A percentile compares a stretch with the other conserved stretches of the same genome.
phyloP scores from a whole-genome alignment of 2,329 filamentous ascomycete genomes.

The Ophiostoma fasciatum region DNA sequence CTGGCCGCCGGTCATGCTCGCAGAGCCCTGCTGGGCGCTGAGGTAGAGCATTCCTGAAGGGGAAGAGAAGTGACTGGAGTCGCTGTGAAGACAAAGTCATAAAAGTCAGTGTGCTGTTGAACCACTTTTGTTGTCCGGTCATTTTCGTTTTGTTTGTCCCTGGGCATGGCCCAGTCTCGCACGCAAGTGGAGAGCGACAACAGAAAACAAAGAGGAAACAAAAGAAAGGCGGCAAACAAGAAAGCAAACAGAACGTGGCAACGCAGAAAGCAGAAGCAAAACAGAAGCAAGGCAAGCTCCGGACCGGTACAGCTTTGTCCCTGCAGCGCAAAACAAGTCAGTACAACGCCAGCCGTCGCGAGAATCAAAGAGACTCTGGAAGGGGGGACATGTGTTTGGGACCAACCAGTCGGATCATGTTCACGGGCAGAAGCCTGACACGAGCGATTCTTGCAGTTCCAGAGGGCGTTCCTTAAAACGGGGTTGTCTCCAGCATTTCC shows the following conservation, averaged over 20 bases:
- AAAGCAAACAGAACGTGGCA: slow-evolving; percentile 1
- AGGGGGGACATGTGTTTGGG: not conserved
- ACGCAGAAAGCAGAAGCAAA: not conserved
- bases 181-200: slow-evolving; percentile 10
- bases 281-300: not conserved
- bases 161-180: slow-evolving; percentile 1
- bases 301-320: slow-evolving; percentile 42
- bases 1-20: slow-evolving; percentile 38
- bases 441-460: slow-evolving; percentile 2
- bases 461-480: no score
- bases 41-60: slow-evolving; percentile 40
- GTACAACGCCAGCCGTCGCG: no score
- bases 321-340: slow-evolving; percentile 23
- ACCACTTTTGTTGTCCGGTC: slow-evolving; percentile 21
- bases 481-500: no score
- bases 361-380: no score
- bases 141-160: not conserved
- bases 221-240: not conserved
- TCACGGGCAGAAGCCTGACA: slow-evolving; percentile 1
- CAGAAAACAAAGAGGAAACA: slow-evolving; percentile 3
- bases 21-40: slow-evolving; percentile 10
- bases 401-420: slow-evolving; percentile 7
- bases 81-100: slow-evolving; percentile 21
- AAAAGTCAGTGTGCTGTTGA: slow-evolving; percentile 40
- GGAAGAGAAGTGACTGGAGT: slow-evolving; percentile 40